Percentiles rank a stretch among this genome's conserved stretches.
Evolutionary conservation across 768 basidiomycete species (phyloP).

Genomic region (Suillus occidentalis): DNA sequence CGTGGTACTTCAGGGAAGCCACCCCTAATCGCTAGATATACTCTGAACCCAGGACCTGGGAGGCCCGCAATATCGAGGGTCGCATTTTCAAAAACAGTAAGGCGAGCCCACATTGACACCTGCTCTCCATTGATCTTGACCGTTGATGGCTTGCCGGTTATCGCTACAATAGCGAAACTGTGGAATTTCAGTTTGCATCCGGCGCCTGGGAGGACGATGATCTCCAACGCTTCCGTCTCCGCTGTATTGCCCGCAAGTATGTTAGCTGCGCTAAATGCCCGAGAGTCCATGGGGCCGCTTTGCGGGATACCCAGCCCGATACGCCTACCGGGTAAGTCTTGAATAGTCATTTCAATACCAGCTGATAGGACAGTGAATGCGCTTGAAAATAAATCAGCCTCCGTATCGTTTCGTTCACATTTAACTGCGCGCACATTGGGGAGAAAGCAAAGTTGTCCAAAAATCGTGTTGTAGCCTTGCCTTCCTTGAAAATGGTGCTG

Average conservation of each 20-base stretch:
- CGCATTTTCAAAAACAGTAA: slow-evolving; percentile 45
- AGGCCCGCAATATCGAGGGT: slow-evolving; percentile 40
- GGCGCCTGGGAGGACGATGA: slow-evolving; percentile 45
- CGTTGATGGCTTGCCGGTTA: slow-evolving; percentile 51
- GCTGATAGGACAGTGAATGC: slow-evolving; percentile 54
- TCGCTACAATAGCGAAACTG: slow-evolving; percentile 45
- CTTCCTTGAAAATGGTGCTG: slow-evolving; percentile 39
- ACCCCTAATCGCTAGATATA: slow-evolving; percentile 56
- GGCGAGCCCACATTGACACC: slow-evolving; percentile 48
- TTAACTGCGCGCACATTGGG: slow-evolving; percentile 35
- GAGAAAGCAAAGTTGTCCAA: slow-evolving; percentile 43
- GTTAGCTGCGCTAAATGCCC: slow-evolving; percentile 58
- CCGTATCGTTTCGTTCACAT: neutral
- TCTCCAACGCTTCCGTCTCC: slow-evolving; percentile 56
- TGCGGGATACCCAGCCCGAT: slow-evolving; percentile 59
- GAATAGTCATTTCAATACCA: slow-evolving; percentile 57
- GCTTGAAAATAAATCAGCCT: slow-evolving; percentile 21
- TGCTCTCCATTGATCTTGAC: slow-evolving; percentile 42
- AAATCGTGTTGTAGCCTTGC: slow-evolving; percentile 49
- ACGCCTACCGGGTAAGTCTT: slow-evolving; percentile 55
- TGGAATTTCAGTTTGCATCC: slow-evolving; percentile 51
- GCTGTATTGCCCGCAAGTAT: slow-evolving; percentile 53
- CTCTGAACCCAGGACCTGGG: slow-evolving; percentile 44
- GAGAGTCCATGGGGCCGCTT: slow-evolving; percentile 63
- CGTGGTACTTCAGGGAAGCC: slow-evolving; percentile 57